phyloP scores from a whole-genome alignment of 352 stramenopile species.

The Phytophthora citricola region DNA sequence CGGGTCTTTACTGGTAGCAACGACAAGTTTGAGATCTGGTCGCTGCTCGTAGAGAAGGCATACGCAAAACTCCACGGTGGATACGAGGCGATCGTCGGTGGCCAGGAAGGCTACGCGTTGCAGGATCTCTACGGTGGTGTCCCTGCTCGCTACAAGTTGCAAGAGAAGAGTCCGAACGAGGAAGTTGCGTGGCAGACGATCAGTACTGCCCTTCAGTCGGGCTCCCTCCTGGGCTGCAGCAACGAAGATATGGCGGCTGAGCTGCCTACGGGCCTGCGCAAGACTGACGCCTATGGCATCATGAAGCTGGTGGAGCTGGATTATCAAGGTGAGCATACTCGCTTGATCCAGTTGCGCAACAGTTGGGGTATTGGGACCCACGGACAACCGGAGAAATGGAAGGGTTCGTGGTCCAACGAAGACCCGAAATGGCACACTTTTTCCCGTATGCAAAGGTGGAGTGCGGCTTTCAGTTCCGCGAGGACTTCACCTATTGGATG shows the following conservation, averaged over 20 bases:
- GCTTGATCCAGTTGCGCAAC: constrained; percentile 82
- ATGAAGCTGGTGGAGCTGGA: constrained; percentile 80
- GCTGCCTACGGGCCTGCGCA: constrained; percentile 67
- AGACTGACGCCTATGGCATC: constrained; percentile 77
- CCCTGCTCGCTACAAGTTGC: constrained; percentile 67
- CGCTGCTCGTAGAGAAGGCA: constrained; percentile 94
- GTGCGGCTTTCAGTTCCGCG: constrained; percentile 79
- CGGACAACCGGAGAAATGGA: constrained; percentile 72
- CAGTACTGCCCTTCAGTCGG: constrained; percentile 50
- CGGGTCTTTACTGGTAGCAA: constrained; percentile 79
- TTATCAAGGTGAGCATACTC: constrained; percentile 57
- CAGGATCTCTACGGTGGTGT: constrained; percentile 85
- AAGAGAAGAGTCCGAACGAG: constrained; percentile 67
- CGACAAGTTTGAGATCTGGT: constrained; percentile 93
- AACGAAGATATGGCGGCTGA: constrained; percentile 76
- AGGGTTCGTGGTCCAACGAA: constrained; percentile 70
- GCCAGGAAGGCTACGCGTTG: constrained; percentile 78
- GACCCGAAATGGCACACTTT: constrained; percentile 78
- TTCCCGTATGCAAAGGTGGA: constrained; percentile 74
- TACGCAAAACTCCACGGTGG: constrained; percentile 94
- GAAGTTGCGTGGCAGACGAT: constrained; percentile 65
- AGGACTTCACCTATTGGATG: constrained; percentile 87
- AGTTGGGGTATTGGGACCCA: constrained; percentile 76
- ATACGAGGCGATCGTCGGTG: constrained; percentile 91
- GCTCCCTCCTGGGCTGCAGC: constrained; percentile 74